Conservation (phyloP, 2,329 filamentous ascomycete genomes). For the Apiospora malaysiana region DNA sequence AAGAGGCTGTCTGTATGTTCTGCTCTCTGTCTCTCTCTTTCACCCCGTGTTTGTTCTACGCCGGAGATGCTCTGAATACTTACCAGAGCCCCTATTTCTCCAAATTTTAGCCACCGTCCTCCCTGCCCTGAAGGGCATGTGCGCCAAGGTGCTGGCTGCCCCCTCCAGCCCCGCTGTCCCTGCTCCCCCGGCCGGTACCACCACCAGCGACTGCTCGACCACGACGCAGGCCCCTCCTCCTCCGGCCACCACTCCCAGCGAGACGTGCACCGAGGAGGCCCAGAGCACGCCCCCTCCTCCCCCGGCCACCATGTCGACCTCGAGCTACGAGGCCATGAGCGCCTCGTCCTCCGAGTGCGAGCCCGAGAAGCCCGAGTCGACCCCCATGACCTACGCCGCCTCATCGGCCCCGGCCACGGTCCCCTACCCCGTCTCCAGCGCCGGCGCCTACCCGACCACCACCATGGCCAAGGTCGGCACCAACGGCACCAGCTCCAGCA, state of each 20-base stretch:
- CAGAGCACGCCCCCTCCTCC: not conserved
- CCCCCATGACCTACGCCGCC: not conserved
- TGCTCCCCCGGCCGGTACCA: not conserved
- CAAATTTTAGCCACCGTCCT: constrained; percentile 28
- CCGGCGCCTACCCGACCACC: not conserved
- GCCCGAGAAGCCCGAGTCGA: not conserved
- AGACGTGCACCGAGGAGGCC: not conserved
- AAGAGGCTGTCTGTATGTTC: constrained; percentile 26
- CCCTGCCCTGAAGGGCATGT: constrained; percentile 33
- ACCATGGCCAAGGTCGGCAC: constrained; percentile 20
- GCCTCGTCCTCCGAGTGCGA: constrained; percentile 20
- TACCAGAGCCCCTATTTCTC: not conserved
- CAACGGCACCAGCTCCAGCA: constrained; percentile 18
- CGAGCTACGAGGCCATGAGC: constrained; percentile 16
- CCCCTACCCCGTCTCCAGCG: not conserved
- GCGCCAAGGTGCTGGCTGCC: constrained; percentile 15
- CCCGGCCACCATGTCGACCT: not conserved
- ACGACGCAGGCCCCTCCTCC: not conserved
- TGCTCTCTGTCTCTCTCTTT: not conserved
- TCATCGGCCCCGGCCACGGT: not conserved
- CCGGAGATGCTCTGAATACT: not conserved
- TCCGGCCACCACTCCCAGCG: not conserved
- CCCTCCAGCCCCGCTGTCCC: no score
- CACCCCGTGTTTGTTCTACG: no score
- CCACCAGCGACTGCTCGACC: not conserved